Evolutionary conservation across 805 yeast genomes (phyloP).

Genomic region (Monosporozyma siamensis): DNA sequence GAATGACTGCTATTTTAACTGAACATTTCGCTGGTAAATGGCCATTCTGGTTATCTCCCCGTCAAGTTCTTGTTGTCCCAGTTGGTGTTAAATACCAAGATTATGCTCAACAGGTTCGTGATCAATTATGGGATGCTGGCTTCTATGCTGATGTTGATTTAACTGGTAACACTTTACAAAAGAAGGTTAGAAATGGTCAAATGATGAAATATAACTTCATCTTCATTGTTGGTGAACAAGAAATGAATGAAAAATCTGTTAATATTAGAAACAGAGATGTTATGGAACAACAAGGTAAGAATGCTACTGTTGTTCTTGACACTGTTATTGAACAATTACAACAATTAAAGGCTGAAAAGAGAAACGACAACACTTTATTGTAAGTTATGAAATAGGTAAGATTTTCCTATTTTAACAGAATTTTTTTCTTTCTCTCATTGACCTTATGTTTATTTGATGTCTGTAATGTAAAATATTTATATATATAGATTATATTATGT

Average conservation of each 20-base stretch:
- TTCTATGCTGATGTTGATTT: constrained; percentile 90
- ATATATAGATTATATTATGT: not conserved
- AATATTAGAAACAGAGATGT: constrained; percentile 96
- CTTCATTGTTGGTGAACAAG: constrained; percentile 95
- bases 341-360: constrained; percentile 61
- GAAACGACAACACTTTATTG: constrained; percentile 51
- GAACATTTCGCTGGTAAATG: constrained; percentile 98
- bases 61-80: constrained; percentile 93
- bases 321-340: constrained; percentile 62
- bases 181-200: constrained; percentile 97
- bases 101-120: constrained; percentile 77
- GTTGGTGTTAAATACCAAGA: constrained; percentile 90
- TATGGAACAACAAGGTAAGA: constrained; percentile 85
- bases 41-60: constrained; percentile 99
- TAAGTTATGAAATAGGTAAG: too few species aligned
- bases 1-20: constrained; percentile 97
- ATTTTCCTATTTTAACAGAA: not conserved
- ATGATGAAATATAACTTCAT: constrained; percentile 88
- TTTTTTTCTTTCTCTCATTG: not conserved
- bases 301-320: constrained; percentile 66
- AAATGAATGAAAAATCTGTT: constrained; percentile 67
- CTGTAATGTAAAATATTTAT: not conserved
- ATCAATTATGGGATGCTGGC: constrained; percentile 57
- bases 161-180: constrained; percentile 91
- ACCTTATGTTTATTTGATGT: not conserved